Percentiles rank a stretch among this genome's conserved stretches.
Conservation (phyloP, 2,329 filamentous ascomycete genomes). For the Botrytis sinoallii region DNA sequence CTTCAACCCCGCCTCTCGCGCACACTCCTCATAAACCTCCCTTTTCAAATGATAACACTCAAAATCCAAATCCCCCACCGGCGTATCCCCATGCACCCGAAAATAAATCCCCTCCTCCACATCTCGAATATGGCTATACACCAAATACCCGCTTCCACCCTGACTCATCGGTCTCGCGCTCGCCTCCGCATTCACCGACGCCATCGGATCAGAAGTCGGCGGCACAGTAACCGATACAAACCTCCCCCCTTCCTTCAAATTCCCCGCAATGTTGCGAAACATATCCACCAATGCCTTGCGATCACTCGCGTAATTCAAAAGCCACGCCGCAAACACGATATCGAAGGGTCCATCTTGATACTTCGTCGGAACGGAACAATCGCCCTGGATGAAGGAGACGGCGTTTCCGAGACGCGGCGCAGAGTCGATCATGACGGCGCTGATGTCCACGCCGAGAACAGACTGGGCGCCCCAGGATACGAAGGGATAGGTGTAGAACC, state of each 20-base stretch:
- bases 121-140: slow-evolving; percentile 23
- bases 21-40: slow-evolving; percentile 35
- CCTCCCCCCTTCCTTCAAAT: slow-evolving; percentile 39
- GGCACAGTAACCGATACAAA: slow-evolving; percentile 38
- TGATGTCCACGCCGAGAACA: slow-evolving; percentile 41
- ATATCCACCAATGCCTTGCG: slow-evolving; percentile 36
- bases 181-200: slow-evolving; percentile 26
- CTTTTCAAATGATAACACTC: slow-evolving; percentile 35
- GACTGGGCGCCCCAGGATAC: slow-evolving; percentile 39
- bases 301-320: slow-evolving; percentile 41
- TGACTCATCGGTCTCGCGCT: slow-evolving; percentile 22
- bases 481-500: slow-evolving; percentile 39
- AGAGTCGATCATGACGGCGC: slow-evolving; percentile 37
- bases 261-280: slow-evolving; percentile 39
- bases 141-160: slow-evolving; percentile 26
- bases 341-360: slow-evolving; percentile 37
- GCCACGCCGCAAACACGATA: slow-evolving; percentile 40
- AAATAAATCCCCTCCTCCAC: slow-evolving; percentile 30
- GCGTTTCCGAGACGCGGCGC: slow-evolving; percentile 26
- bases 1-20: slow-evolving; percentile 34
- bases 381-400: slow-evolving; percentile 28
- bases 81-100: slow-evolving; percentile 24
- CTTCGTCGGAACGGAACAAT: slow-evolving; percentile 34
- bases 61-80: slow-evolving; percentile 30
- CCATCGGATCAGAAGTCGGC: slow-evolving; percentile 29